These are phyloP conservation scores for Rubia yunnanensis DNA, from an alignment of 257 asterid species.

Conservation along the genomic window DNA sequence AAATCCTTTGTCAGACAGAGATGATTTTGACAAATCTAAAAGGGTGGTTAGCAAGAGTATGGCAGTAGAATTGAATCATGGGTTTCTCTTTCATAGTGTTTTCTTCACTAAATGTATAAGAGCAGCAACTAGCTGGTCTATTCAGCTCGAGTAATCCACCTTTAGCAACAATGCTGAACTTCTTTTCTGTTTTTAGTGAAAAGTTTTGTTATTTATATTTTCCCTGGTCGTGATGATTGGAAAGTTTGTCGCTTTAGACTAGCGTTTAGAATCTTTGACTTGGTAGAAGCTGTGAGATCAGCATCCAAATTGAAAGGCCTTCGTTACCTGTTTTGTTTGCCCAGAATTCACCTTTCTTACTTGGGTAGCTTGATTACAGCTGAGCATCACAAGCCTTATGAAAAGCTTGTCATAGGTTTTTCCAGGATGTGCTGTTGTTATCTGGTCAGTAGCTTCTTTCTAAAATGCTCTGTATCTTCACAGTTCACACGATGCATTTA, in stretches of 20 bases:
- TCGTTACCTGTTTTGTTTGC: not conserved
- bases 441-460: not conserved
- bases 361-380: not conserved
- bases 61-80: no score
- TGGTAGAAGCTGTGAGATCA: not conserved
- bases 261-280: conserved; percentile 1
- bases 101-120: no score
- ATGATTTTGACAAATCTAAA: not conserved
- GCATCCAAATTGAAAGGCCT: not conserved
- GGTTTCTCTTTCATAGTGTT: no score
- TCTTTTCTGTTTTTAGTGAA: not conserved
- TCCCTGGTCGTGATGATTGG: not conserved
- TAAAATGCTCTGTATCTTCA: not conserved
- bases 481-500: not conserved
- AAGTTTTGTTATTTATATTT: not conserved
- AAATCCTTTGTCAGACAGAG: not conserved
- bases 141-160: no score
- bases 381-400: not conserved
- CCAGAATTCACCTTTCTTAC: not conserved
- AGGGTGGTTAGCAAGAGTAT: no score
- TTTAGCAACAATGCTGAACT: not conserved
- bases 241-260: not conserved
- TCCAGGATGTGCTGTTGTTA: not conserved
- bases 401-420: not conserved
- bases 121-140: no score